Base-by-base conservation (phyloP, 2,329 filamentous ascomycete species). In the Cylindrodendrum hubeiense region DNA sequence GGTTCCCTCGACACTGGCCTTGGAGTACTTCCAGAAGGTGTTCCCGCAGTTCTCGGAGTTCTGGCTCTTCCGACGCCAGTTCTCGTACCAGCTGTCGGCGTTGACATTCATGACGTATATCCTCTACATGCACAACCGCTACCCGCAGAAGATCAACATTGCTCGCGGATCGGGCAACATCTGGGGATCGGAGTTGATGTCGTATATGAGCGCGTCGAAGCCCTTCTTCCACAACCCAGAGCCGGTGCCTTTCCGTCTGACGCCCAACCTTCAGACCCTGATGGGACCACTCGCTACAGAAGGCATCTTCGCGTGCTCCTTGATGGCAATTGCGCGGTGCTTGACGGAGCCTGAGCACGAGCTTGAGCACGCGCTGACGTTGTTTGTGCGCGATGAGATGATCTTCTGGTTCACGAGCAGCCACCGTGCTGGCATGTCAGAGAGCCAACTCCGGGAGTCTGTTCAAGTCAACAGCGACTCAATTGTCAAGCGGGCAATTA, bases 91-190 rank as follows among this genome's bases (percentile, higher is more conserved):
- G 81, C 91, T 97, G 67, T 95, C 96, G 21, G 90, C 95, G 2
- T 87, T 98, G 69, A 97, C 96, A 1, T 99, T 99, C 83, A 97
- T 99, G 92, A 98, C 96, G 4, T 99, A 98, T 78, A 92, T 98
- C 64, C 91, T 99, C 83, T 95, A 95, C 82, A 98, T 99, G 90
- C 94, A 95, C 78, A 94, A 94, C 78, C 93, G 96, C 30, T 97
- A 96, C 79, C 97, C 96, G 6, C 94, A 95, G 80, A 99, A 99
- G 86, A 91, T 98, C 79, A 92, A 93, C 80, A 97, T 99, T 75
- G 92, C 94, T 12, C 91, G 94, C 24, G 88, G 89, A 30, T 94
- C 92, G 6, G 97, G 97, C 69, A 96, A 97, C 75, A 93, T 99
- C 71, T 99, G 97, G 97, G 95, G 94, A 51, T 94, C 94, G 8